Base-by-base conservation (phyloP, 495 filamentous ascomycete species). In the Lasiosphaeria ovina region DNA sequence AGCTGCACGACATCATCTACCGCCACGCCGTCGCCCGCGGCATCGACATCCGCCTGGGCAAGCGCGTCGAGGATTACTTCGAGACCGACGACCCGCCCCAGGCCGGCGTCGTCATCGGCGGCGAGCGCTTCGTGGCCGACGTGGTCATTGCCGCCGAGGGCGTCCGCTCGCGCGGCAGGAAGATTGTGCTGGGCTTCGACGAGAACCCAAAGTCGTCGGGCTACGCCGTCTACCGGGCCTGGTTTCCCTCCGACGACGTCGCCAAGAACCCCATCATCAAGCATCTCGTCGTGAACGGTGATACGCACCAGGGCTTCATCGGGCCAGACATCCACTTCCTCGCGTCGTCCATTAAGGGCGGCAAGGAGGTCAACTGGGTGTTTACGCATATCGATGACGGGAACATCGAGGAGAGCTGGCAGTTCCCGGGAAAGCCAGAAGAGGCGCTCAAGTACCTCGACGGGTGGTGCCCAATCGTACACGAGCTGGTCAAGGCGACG, bases 291-390 rank as follows among this genome's bases (percentile, higher is more conserved):
- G 79, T 80, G 35, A 81, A 87, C 58, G 85, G 86, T n/a, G 86
- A 89, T 60, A 81, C 81, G 8, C 85, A 86, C 62, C 76, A 81
- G 32, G 83, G 81, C 1, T 87, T 79, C 72, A 73, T 85, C 54
- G 84, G 86, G 0, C 83, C 80, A 0, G 83, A 88, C 54, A 81
- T 87, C 33, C 86, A 88, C 70, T 86, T 87, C 69, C 76, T 88
- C 51, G 83, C 83, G 38, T 81, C 79, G 8, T 82, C 78, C 8
- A 79, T 86, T 67, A 87, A 87, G 72, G 77, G 79, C 54, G 85
- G 86, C 1, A 76, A 75, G 31, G 86, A 89, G 61, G 84, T 88
- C 48, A 87, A 84, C 61, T 90, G 86, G 87, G 87, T 89, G 14
- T 81, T 87, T 38, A 89, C 87, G 8, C 87, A 89, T 64, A 80